Conservation (phyloP, 2,329 filamentous ascomycete genomes). For the Xylariomycetidae sp. region DNA sequence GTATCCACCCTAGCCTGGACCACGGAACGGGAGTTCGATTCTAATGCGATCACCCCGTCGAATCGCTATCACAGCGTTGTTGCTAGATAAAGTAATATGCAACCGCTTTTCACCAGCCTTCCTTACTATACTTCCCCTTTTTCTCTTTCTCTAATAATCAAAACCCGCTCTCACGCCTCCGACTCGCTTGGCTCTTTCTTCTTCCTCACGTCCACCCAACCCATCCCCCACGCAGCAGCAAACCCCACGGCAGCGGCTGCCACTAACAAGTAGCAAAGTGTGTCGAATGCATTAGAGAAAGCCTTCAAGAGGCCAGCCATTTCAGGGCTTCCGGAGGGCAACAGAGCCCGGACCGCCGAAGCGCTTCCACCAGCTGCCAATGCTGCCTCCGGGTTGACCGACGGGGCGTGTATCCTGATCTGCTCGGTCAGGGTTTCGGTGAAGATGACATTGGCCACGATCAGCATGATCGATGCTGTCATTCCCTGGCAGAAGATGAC, state of each 20-base stretch:
- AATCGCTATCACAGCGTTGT: no score
- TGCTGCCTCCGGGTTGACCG: conserved; percentile 2
- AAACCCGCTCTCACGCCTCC: no score
- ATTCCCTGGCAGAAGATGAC: conserved; percentile 1
- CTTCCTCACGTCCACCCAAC: conserved; percentile 5
- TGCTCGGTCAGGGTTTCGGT: conserved; percentile 1
- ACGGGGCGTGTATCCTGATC: conserved; percentile 1
- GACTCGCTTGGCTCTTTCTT: not conserved
- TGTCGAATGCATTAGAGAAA: conserved; percentile 1
- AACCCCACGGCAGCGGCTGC: not conserved
- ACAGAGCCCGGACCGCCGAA: conserved; percentile 3
- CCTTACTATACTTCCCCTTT: no score
- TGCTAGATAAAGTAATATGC: no score
- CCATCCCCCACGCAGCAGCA: conserved; percentile 5
- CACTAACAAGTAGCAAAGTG: conserved; percentile 1
- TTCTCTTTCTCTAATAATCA: no score
- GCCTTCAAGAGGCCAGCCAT: conserved; percentile 1
- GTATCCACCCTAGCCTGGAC: no score
- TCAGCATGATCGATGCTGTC: not conserved
- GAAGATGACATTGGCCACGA: conserved; percentile 4
- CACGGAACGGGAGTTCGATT: no score
- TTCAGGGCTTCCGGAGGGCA: conserved; percentile 3
- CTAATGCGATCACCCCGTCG: no score
- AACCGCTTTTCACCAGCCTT: no score
- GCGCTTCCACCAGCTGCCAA: conserved; percentile 5